A percentile compares a stretch with the other conserved stretches of the same genome.
Evolutionary conservation across 2,329 filamentous ascomycete genomes (phyloP).

Genomic region (Ceratocystis variospora): DNA sequence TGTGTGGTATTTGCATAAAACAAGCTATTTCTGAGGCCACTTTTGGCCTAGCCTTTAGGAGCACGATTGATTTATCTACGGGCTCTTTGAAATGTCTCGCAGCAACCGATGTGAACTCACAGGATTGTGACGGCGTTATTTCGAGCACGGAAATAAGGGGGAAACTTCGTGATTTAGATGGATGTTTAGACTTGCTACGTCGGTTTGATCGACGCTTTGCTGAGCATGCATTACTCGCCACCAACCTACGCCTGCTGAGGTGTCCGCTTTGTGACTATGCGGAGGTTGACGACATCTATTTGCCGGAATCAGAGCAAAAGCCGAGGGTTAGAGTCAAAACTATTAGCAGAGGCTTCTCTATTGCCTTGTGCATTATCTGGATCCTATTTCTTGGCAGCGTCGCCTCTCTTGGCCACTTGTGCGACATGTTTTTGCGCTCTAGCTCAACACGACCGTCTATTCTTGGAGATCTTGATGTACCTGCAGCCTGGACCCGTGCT

Average conservation of each 20-base stretch:
- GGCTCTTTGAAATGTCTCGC: constrained; percentile 64
- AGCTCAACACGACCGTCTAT: background rate
- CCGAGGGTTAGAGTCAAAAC: background rate
- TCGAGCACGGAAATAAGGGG: background rate
- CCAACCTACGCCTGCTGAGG: constrained; percentile 59
- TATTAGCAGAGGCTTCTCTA: background rate
- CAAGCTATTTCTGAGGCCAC: constrained; percentile 73
- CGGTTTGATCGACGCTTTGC: constrained; percentile 69
- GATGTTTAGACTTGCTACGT: constrained; percentile 43
- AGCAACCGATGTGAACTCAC: background rate
- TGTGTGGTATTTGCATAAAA: constrained; percentile 72
- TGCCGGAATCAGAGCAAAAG: constrained; percentile 22
- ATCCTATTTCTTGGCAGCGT: background rate
- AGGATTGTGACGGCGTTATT: background rate
- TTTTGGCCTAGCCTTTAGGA: constrained; percentile 84
- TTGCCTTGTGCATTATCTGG: background rate
- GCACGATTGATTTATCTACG: constrained; percentile 57
- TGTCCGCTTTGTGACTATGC: constrained; percentile 90
- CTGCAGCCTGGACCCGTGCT: constrained; percentile 42
- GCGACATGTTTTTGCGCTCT: background rate
- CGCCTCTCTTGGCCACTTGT: background rate
- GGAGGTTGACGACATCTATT: constrained; percentile 67
- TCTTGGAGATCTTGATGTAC: constrained; percentile 21
- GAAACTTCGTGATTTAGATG: background rate
- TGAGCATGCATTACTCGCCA: constrained; percentile 60